Base-by-base conservation (phyloP, 345 rosid genomes). In the Cardiospermum halicacabum region DNA sequence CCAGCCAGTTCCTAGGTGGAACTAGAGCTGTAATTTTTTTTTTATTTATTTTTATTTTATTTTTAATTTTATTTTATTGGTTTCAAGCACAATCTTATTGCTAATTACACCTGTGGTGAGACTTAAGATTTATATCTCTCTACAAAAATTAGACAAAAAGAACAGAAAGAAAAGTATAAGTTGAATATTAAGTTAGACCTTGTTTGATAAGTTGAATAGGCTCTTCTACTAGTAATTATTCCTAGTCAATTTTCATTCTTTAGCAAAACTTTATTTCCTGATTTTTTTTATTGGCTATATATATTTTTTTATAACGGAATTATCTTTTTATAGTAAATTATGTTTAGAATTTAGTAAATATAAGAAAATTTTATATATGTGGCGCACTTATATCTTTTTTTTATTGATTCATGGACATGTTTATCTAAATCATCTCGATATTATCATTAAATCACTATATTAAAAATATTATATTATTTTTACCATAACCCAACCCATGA, bases 171-270 rank as follows among this genome's bases (percentile, higher is more conserved):
- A 34, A 34, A 34, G 0, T 34, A 64, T 64, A 11, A n/a, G n/a
- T n/a, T 15, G n/a, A n/a, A n/a, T n/a, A n/a, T n/a, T 25, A 22
- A n/a, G 34, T 19, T 15, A 16, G 24, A 26, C 25, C 40, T 12
- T 65, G 36, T 55, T 65, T 26, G 28, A 54, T 65, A 0, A 64
- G 50, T 34, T 11, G 40, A 34, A 31, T 60, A 31, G 60, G 58
- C 25, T 36, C n/a, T n/a, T n/a, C n/a, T n/a, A n/a, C 36, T 24
- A 25, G 51, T 28, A 45, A 5, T 22, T n/a, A 27, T 26, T 19
- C 26, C 32, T 30, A 63, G 22, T 21, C n/a, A 27, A 64, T 39
- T 40, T 53, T 0, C 5, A 25, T 53, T 64, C 26, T 21, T 8
- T 3, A 21, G 67, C 10, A n/a, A 24, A 15, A 43, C 18, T 31